Evolutionary conservation across 192 early-diverging fungal species (phyloP).

Genomic region (Backusella morwellensis): DNA sequence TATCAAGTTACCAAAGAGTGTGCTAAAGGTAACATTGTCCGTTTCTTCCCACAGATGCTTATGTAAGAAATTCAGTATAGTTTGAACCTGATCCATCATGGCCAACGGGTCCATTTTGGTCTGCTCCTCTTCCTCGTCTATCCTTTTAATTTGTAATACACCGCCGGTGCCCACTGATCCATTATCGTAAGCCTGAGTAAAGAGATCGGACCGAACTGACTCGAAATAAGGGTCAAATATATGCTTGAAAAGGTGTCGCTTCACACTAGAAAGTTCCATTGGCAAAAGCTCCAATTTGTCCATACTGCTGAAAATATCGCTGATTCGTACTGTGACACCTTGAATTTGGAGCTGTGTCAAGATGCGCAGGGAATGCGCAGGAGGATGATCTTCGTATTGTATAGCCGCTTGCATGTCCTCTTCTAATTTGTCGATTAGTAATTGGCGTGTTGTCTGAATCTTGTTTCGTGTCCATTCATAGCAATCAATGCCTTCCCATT

Average conservation of each 20-base stretch:
- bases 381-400: background rate
- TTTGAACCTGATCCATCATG: slow-evolving; percentile 7
- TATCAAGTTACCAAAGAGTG: slow-evolving; percentile 24
- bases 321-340: background rate
- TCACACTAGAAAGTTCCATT: background rate
- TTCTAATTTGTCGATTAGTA: background rate
- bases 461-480: background rate
- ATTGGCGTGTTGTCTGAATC: background rate
- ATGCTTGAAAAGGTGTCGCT: slow-evolving; percentile 15
- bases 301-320: background rate
- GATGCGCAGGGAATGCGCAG: background rate
- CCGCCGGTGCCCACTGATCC: background rate
- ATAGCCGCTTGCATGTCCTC: background rate
- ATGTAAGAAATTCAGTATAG: slow-evolving; percentile 20
- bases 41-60: slow-evolving; percentile 11
- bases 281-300: slow-evolving; percentile 7
- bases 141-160: slow-evolving; percentile 3
- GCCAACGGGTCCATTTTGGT: background rate
- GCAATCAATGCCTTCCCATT: background rate
- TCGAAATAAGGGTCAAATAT: slow-evolving; percentile 21
- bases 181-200: slow-evolving; percentile 6
- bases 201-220: background rate
- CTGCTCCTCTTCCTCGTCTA: background rate
- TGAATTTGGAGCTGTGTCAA: background rate
- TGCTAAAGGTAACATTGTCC: background rate